Evolutionary conservation across 2,329 filamentous ascomycete species (phyloP), one percentile per base, ranked within the genome.

Genomic region (Aspergillus felis): DNA sequence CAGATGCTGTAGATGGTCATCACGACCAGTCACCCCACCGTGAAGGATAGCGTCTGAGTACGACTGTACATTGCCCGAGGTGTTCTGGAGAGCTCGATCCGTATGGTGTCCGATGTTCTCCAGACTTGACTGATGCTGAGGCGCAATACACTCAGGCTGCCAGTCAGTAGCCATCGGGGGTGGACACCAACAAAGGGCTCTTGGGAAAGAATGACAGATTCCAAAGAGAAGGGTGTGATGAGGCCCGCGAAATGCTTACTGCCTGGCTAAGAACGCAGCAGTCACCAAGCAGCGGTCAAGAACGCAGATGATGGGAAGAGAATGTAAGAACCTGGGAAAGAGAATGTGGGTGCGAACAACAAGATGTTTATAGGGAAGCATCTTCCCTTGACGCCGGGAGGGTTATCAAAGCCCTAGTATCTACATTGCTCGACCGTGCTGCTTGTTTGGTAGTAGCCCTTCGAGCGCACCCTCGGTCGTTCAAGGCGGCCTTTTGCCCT

Each of bases 11-110:
- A 72, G 61, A 55, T 71, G 72, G 29, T 71, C 73, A 56, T 74
- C 71, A 56, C 68, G 68, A 50, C 65, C 65, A 49, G 61, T 56
- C 29, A 63, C 53, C 57, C 71, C 66, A 59, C 59, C 56, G 65
- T 72, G 64, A 53, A 67, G 59, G 50, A 70, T 53, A 57, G 58
- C 64, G 58, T 74, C 73, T 17, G 71, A 70, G 57, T 77, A 75
- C 46, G 74, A 69, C 61, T 78, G 76, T 55, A 71, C 70, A 65
- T 78, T 78, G 52, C 76, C 76, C 59, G 76, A 77, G 50, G 75
- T 76, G 62, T 73, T 73, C 60, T 76, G 74, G 47, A 76, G 65
- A 64, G 69, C 73, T 57, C 74, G 67, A 57, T 74, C 68, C 55
- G 70, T 63, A 68, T 74, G 70, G 62, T 65, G 66, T 57, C 69